These are phyloP conservation scores for Lipomyces starkeyi DNA, from an alignment of 805 yeast species.

Conservation along the genomic window DNA sequence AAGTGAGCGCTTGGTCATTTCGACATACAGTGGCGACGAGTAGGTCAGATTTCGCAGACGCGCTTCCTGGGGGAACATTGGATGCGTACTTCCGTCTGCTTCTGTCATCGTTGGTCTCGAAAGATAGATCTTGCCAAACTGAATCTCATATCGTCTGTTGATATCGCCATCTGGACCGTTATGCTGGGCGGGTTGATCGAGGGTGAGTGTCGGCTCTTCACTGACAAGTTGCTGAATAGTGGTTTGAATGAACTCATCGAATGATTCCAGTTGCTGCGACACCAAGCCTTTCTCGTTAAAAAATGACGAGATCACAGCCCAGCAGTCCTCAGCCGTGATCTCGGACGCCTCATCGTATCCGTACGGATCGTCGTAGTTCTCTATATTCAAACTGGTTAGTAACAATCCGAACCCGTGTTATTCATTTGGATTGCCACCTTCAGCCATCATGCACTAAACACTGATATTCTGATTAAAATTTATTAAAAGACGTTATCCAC, in stretches of 20 bases:
- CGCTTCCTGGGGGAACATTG: conserved; percentile 98
- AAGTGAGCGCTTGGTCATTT: conserved; percentile 88
- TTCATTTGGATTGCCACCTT: conserved; percentile 17
- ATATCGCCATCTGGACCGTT: conserved; percentile 87
- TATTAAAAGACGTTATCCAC: not conserved
- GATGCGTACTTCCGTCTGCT: conserved; percentile 99
- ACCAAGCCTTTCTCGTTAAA: conserved; percentile 96
- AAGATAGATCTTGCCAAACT: conserved; percentile 96
- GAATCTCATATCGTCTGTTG: conserved; percentile 90
- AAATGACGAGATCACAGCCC: conserved; percentile 97
- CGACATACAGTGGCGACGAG: conserved; percentile 94
- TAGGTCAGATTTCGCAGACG: conserved; percentile 94
- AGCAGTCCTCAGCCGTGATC: conserved; percentile 97
- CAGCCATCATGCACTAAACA: conserved; percentile 28
- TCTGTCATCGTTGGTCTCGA: conserved; percentile 98
- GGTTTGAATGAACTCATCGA: conserved; percentile 95
- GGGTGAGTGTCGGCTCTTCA: conserved; percentile 91
- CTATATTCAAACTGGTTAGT: conserved; percentile 14
- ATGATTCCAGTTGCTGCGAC: conserved; percentile 96
- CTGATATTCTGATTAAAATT: no score
- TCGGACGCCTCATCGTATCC: conserved; percentile 71
- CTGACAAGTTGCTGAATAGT: conserved; percentile 96
- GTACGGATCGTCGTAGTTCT: conserved; percentile 62
- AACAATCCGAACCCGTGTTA: not conserved
- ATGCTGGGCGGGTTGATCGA: conserved; percentile 99